These are phyloP conservation scores for Waltergamsia citrina DNA, from an alignment of 2,329 filamentous ascomycete species.

Conservation along the genomic window DNA sequence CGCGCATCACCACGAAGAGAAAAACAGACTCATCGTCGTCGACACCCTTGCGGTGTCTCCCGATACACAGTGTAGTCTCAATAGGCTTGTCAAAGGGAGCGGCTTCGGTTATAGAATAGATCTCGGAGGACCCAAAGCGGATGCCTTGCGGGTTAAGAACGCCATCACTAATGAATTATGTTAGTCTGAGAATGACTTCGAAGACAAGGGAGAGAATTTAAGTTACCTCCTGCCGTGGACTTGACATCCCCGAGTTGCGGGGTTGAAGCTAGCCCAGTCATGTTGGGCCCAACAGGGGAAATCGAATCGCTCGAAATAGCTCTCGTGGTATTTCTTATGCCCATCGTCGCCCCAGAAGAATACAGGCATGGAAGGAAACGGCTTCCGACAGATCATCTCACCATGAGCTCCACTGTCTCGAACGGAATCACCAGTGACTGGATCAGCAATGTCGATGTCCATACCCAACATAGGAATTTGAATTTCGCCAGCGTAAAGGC, in stretches of 20 bases:
- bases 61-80: slow-evolving; percentile 11
- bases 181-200: neutral
- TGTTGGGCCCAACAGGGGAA: slow-evolving; percentile 32
- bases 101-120: slow-evolving; percentile 35
- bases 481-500: slow-evolving; percentile 32
- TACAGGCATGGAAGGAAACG: slow-evolving; percentile 35
- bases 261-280: slow-evolving; percentile 32
- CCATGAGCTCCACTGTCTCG: slow-evolving; percentile 23
- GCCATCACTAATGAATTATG: neutral
- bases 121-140: slow-evolving; percentile 33
- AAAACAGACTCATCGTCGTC: slow-evolving; percentile 13
- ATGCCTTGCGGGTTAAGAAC: slow-evolving; percentile 28
- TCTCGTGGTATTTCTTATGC: slow-evolving; percentile 26
- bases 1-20: slow-evolving; percentile 12
- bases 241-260: slow-evolving; percentile 25
- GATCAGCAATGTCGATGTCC: slow-evolving; percentile 33
- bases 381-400: slow-evolving; percentile 32
- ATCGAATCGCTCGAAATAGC: slow-evolving; percentile 33
- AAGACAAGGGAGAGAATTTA: neutral
- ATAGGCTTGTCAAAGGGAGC: slow-evolving; percentile 15
- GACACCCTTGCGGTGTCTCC: slow-evolving; percentile 5
- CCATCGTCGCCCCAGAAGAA: slow-evolving; percentile 32
- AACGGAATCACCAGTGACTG: slow-evolving; percentile 22
- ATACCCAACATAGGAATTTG: slow-evolving; percentile 32
- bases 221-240: slow-evolving; percentile 29